Conservation (phyloP, 2,329 filamentous ascomycete species). For the Trichoderma koningii region DNA sequence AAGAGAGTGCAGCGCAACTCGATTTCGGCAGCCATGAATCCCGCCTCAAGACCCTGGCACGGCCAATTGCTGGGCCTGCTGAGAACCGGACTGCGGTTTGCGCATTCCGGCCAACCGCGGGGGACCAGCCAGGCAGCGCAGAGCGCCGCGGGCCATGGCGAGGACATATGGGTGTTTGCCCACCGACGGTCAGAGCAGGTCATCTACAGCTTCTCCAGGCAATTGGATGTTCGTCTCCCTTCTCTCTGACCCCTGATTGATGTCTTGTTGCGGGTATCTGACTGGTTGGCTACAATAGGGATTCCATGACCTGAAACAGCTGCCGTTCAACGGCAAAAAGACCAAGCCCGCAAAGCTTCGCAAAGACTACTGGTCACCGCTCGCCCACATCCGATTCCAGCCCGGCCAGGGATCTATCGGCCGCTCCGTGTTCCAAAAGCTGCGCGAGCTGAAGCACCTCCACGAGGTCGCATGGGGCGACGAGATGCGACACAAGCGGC, state of each 20-base stretch:
- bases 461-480: slow-evolving; percentile 65
- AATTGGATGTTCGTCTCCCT: slow-evolving; percentile 47
- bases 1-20: slow-evolving; percentile 28
- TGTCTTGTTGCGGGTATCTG: background rate
- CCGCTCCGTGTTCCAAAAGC: slow-evolving; percentile 61
- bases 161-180: slow-evolving; percentile 59
- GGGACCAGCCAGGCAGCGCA: slow-evolving; percentile 34
- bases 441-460: slow-evolving; percentile 64
- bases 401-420: slow-evolving; percentile 55
- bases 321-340: slow-evolving; percentile 70
- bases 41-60: slow-evolving; percentile 40
- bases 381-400: slow-evolving; percentile 62
- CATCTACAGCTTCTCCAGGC: slow-evolving; percentile 53
- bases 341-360: slow-evolving; percentile 62
- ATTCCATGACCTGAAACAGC: slow-evolving; percentile 54
- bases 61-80: slow-evolving; percentile 48
- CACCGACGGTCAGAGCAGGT: slow-evolving; percentile 54
- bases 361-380: slow-evolving; percentile 66
- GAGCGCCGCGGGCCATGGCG: slow-evolving; percentile 50
- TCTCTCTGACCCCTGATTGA: too few relatives aligned
- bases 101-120: slow-evolving; percentile 34
- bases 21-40: slow-evolving; percentile 42
- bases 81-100: slow-evolving; percentile 47
- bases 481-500: slow-evolving; percentile 47
- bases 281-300: slow-evolving; percentile 34